These are phyloP conservation scores for Bothriochloa decipiens DNA, from an alignment of 176 grass and related monocot species.

Conservation along the genomic window DNA sequence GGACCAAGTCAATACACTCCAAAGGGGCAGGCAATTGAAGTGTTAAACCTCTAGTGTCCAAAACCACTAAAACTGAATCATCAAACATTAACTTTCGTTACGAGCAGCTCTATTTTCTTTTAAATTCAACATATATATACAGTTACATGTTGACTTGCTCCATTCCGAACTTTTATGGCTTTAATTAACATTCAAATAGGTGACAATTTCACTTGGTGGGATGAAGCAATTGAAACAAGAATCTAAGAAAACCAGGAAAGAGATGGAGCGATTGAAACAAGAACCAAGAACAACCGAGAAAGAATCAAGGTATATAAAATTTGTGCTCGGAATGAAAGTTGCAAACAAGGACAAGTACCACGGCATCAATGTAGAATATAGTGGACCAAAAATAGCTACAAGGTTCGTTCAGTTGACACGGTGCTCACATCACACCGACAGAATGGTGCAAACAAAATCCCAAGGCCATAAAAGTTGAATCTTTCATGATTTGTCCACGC, in stretches of 20 bases:
- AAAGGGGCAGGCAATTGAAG: constrained; percentile 11
- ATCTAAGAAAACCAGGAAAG: neutral
- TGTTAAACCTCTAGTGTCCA: neutral
- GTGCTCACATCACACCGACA: constrained; percentile 24
- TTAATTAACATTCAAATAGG: neutral
- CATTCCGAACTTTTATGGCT: neutral
- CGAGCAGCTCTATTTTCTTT: neutral
- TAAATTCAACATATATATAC: neutral
- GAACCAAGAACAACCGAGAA: neutral
- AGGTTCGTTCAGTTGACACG: neutral
- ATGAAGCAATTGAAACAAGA: constrained; percentile 14
- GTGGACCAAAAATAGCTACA: neutral
- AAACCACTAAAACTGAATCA: neutral
- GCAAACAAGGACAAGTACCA: neutral
- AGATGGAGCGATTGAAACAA: constrained; percentile 17
- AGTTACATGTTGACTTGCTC: neutral
- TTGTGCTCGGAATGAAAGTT: neutral
- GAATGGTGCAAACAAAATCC: constrained; percentile 11
- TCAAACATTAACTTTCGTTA: neutral
- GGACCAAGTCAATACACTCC: constrained; percentile 19
- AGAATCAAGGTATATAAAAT: neutral
- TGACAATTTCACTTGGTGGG: neutral
- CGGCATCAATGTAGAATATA: constrained; percentile 22
- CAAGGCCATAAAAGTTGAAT: constrained; percentile 36
- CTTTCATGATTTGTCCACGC: neutral